Conservation (phyloP, 2,329 filamentous ascomycete genomes). For the Celoporthe dispersa region DNA sequence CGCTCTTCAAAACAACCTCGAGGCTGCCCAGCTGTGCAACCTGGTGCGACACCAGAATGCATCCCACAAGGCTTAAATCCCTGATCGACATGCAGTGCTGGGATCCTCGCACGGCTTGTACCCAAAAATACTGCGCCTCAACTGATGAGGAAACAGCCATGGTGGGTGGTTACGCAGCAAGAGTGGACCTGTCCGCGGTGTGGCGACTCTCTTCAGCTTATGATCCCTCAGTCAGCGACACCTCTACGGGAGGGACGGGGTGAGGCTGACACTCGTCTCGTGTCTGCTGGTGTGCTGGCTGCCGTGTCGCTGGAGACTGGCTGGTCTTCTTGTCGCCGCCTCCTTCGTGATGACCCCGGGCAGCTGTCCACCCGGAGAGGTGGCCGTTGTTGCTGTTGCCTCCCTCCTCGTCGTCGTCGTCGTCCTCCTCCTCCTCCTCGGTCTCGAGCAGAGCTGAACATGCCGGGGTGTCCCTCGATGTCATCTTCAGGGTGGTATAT, state of each 20-base stretch:
- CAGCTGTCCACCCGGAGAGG: background rate
- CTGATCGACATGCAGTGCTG: too few relatives aligned
- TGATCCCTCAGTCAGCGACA: background rate
- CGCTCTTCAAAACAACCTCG: background rate
- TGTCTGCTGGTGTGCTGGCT: background rate
- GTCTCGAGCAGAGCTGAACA: too few relatives aligned
- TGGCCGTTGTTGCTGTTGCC: background rate
- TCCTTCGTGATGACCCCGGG: background rate
- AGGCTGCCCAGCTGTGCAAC: background rate
- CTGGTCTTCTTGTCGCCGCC: too few relatives aligned
- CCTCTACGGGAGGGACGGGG: background rate
- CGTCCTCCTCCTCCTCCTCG: too few relatives aligned
- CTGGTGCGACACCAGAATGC: background rate
- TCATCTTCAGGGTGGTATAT: constrained; percentile 1
- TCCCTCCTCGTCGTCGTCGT: too few relatives aligned
- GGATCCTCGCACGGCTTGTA: background rate
- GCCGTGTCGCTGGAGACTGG: background rate
- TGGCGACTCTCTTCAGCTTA: background rate
- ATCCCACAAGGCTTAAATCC: too few relatives aligned
- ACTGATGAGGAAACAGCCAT: background rate
- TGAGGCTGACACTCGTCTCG: background rate
- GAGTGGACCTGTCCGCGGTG: background rate
- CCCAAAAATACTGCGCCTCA: background rate
- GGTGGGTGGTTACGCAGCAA: background rate
- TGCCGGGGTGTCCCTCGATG: background rate